Conservation (phyloP, 2,329 filamentous ascomycete species). For the Aureobasidium melanogenum region DNA sequence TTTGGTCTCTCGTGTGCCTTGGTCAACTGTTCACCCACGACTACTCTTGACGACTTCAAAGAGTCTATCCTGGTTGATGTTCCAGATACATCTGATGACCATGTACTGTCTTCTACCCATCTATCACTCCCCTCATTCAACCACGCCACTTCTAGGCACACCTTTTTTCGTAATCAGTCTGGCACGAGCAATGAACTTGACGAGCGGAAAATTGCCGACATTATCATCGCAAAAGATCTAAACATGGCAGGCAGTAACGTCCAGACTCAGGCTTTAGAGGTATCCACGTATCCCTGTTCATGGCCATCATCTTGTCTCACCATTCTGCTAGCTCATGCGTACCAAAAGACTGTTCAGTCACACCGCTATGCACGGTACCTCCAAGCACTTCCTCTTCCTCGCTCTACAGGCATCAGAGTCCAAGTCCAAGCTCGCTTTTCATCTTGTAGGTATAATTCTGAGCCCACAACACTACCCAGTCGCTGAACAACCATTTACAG, state of each 20-base stretch:
- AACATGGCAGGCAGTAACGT: conserved; percentile 64
- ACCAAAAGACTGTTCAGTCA: conserved; percentile 69
- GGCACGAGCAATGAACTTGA: conserved; percentile 28
- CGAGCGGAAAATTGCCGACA: conserved; percentile 59
- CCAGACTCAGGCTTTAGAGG: conserved; percentile 67
- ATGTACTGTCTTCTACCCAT: neutral
- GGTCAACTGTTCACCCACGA: conserved; percentile 63
- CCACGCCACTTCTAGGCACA: neutral
- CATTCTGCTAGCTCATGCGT: conserved; percentile 52
- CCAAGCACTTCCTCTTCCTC: conserved; percentile 71
- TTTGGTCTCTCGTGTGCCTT: conserved; percentile 65
- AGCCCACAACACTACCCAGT: neutral
- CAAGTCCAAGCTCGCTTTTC: conserved; percentile 28
- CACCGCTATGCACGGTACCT: conserved; percentile 63
- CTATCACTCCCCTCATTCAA: neutral
- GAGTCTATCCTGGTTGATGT: conserved; percentile 52
- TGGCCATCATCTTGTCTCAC: conserved; percentile 29
- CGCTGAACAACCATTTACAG: neutral
- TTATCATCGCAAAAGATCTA: conserved; percentile 74
- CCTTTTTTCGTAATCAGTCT: neutral
- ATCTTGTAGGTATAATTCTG: conserved; percentile 23
- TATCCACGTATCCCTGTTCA: conserved; percentile 18
- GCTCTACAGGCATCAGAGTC: conserved; percentile 51
- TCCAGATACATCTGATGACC: neutral
- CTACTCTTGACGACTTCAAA: conserved; percentile 73